Evolutionary conservation across 208 protist species (phyloP), one percentile per base, ranked within the genome.

Genomic region (Naegleria lovaniensis): DNA sequence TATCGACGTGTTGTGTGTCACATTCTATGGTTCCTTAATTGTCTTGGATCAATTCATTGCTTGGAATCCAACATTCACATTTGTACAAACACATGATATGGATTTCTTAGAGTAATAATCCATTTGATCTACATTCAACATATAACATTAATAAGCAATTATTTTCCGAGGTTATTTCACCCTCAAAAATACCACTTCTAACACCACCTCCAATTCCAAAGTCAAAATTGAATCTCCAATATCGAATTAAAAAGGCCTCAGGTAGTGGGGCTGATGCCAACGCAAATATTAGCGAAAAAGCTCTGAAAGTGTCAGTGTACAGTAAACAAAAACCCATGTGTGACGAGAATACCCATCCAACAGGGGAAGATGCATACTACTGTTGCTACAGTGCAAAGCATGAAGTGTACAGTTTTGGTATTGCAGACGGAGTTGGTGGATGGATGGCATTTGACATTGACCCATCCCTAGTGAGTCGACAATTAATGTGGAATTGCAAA

Each of bases 401-500:
- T 79, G 67, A 79, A 79, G 16, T 79, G 7, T 79, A 79, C 36
- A 79, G 67, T 9, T 79, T 79, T 79, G 67, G 67, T 13, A 79
- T 79, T 79, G 67, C 67, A 36, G 97, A 98, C 91, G 97, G 97
- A 87, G 96, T 98, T 9, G 97, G 97, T 38, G 96, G 96, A 33
- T 98, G 97, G 96, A 93, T 94, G 36, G 92, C 94, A 86, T 92
- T 96, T 84, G 96, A 95, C 88, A 95, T 97, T 36, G 96, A 98
- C 91, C 92, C 97, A 4, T 91, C 96, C 0, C 92, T 95, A 48
- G 96, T 97, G 91, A 90, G 96, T 15, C 97, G 97, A 91, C 90
- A 94, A 22, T 92, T 98, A 58, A 98, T 98, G 97, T 94, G 96
- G 88, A 96, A 96, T 88, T 95, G 95, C 22, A 98, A 87, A 97